Evolutionary conservation across 108 stramenopile species (phyloP).

Genomic region (Cyclotella baltica): DNA sequence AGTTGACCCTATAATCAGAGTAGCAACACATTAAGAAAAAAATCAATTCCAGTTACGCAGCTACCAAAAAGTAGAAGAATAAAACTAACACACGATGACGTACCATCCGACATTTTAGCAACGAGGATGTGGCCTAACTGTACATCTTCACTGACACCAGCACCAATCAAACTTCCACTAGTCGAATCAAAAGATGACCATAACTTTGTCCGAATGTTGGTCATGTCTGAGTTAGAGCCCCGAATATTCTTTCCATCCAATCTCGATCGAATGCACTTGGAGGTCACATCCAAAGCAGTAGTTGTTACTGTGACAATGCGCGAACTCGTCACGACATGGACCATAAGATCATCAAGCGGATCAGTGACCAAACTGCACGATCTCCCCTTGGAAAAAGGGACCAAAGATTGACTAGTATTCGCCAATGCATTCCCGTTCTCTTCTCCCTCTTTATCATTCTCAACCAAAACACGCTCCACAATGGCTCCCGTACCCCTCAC

Average conservation of each 20-base stretch:
- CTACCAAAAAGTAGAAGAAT: neutral
- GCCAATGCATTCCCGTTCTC: conserved; percentile 1
- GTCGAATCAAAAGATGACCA: conserved; percentile 69
- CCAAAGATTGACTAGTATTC: neutral
- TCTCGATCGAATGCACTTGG: conserved; percentile 36
- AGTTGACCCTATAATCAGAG: conserved; percentile 33
- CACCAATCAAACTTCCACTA: conserved; percentile 56
- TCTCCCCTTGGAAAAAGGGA: neutral
- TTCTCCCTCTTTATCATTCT: conserved; percentile 8
- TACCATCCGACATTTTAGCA: conserved; percentile 61
- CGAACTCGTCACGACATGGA: conserved; percentile 65
- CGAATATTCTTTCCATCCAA: conserved; percentile 1
- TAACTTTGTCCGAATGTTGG: conserved; percentile 54
- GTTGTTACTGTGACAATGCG: conserved; percentile 66
- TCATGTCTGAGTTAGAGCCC: conserved; percentile 6
- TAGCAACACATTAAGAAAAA: neutral
- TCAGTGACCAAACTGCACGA: conserved; percentile 58
- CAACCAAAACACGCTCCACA: conserved; percentile 57
- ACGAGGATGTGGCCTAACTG: conserved; percentile 80
- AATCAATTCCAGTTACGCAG: too few relatives aligned
- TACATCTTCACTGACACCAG: conserved; percentile 67
- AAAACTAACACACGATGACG: neutral
- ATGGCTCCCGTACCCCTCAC: conserved; percentile 52
- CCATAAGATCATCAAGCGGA: conserved; percentile 69
- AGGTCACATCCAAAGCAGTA: conserved; percentile 55